Conservation (phyloP, 2,329 filamentous ascomycete genomes). For the Xylariaceae sp. region DNA sequence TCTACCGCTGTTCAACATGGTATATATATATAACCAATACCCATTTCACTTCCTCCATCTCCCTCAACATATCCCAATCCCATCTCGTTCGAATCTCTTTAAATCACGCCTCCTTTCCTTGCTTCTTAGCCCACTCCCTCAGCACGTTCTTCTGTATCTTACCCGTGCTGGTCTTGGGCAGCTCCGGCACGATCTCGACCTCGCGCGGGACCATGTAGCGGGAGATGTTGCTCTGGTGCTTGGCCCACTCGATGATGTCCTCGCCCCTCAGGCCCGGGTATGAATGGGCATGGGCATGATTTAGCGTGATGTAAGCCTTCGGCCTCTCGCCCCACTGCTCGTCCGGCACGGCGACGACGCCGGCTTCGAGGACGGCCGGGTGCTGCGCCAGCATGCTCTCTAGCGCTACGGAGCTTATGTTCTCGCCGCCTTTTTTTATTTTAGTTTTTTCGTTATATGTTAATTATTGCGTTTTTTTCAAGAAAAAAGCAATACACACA, state of each 20-base stretch:
- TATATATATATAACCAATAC: too few relatives aligned
- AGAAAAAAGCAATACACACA: too few relatives aligned
- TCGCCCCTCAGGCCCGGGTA: too few relatives aligned
- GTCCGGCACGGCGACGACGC: conserved; percentile 81
- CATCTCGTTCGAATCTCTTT: too few relatives aligned
- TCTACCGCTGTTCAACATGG: too few relatives aligned
- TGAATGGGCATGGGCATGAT: conserved; percentile 64
- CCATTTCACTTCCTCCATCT: too few relatives aligned
- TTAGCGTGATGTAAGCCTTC: conserved; percentile 92
- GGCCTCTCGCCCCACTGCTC: conserved; percentile 94
- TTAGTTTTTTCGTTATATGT: too few relatives aligned
- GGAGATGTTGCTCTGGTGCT: conserved; percentile 71
- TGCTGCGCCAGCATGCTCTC: conserved; percentile 87
- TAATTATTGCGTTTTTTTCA: too few relatives aligned
- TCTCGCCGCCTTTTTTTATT: conserved; percentile 79
- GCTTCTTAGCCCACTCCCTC: conserved; percentile 69
- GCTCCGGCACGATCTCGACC: conserved; percentile 73
- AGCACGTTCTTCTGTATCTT: conserved; percentile 96
- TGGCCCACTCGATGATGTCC: conserved; percentile 82
- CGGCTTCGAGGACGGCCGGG: conserved; percentile 83
- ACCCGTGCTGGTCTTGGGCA: conserved; percentile 95
- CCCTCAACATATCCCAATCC: too few relatives aligned
- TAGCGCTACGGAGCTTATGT: conserved; percentile 89
- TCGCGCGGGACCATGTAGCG: conserved; percentile 79
- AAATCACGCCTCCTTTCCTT: conserved; percentile 1